phyloP scores from a whole-genome alignment of 139 green algal genomes.

The Micractinium conductrix region DNA sequence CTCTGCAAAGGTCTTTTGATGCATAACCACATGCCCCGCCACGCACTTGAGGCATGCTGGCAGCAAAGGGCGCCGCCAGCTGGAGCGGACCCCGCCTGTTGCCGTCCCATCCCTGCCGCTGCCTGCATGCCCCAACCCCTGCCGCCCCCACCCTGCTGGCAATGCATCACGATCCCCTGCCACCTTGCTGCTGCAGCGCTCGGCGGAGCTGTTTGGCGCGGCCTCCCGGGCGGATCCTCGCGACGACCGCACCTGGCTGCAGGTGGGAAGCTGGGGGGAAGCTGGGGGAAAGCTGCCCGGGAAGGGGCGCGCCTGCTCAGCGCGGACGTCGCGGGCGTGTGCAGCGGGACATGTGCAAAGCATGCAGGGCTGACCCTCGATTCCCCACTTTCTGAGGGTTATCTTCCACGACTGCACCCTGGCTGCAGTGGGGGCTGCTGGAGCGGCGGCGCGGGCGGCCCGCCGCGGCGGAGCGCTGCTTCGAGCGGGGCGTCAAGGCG shows the following conservation, averaged over 20 bases:
- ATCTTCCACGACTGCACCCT: too few species aligned
- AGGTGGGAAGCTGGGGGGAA: too few species aligned
- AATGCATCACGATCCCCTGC: not conserved
- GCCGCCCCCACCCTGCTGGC: not conserved
- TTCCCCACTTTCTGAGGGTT: not conserved
- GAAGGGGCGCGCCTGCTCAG: too few species aligned
- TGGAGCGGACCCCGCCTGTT: not conserved
- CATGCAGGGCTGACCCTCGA: too few species aligned
- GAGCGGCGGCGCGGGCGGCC: constrained; percentile 60
- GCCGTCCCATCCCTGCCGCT: not conserved
- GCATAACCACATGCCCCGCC: too few species aligned
- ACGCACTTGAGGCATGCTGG: too few species aligned
- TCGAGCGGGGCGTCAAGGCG: constrained; percentile 51
- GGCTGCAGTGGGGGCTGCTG: constrained; percentile 70
- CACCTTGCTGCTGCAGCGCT: constrained; percentile 8
- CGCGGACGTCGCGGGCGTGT: too few species aligned
- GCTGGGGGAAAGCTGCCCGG: too few species aligned
- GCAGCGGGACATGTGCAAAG: too few species aligned
- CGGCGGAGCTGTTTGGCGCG: constrained; percentile 40
- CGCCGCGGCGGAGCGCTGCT: constrained; percentile 57
- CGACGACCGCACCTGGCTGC: constrained; percentile 76
- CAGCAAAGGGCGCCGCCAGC: not conserved
- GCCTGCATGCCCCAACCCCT: not conserved
- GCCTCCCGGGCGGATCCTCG: constrained; percentile 28
- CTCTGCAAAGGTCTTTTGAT: too few species aligned